These are phyloP conservation scores for Monosiga brevicollis DNA, from an alignment of 78 protist species.

Conservation along the genomic window DNA sequence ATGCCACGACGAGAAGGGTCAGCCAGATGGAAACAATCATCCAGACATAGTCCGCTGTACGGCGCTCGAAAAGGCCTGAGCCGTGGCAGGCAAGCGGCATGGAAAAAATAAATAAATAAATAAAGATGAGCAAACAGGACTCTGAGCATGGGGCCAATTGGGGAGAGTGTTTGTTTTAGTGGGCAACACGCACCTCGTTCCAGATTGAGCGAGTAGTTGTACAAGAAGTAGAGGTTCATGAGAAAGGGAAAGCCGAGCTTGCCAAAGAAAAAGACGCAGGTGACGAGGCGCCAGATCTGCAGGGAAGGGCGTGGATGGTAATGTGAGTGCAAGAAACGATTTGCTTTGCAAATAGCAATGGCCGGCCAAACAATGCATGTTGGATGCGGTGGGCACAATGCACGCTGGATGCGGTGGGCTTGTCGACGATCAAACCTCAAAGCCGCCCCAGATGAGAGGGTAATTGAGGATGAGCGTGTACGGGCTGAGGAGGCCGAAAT, in stretches of 20 bases:
- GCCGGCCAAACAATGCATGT: no score
- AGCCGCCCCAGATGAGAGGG: background rate
- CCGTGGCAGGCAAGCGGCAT: no score
- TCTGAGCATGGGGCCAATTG: no score
- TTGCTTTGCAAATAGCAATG: background rate
- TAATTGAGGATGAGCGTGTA: background rate
- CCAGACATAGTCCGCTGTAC: background rate
- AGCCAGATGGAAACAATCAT: background rate
- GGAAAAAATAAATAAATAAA: no score
- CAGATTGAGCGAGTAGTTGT: background rate
- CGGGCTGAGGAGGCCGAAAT: background rate
- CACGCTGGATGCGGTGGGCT: no score
- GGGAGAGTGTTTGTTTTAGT: no score
- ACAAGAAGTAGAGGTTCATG: background rate
- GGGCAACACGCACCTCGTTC: background rate
- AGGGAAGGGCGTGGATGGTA: background rate
- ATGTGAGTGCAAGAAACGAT: background rate
- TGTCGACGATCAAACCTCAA: background rate
- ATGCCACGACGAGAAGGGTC: background rate
- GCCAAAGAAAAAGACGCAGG: constrained; percentile 1
- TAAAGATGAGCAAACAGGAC: no score
- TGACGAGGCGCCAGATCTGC: constrained; percentile 6
- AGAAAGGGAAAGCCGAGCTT: constrained; percentile 4
- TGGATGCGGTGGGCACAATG: background rate
- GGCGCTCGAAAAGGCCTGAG: background rate